Conservation (phyloP, 2,329 filamentous ascomycete genomes). For the Alternaria rosae region DNA sequence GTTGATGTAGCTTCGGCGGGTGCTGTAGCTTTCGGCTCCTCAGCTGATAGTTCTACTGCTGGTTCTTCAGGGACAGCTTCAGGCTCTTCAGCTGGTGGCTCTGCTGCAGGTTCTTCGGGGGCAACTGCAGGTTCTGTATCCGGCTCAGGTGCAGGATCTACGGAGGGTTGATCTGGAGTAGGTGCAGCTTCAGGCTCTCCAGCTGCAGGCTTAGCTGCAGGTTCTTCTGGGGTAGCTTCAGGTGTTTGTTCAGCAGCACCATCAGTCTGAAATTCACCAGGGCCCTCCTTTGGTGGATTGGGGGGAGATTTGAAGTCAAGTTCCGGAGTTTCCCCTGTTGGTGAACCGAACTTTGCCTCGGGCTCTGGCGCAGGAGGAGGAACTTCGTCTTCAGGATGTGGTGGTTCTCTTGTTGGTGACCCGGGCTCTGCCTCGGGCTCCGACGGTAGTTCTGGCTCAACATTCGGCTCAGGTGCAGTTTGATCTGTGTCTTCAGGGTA, state of each 20-base stretch:
- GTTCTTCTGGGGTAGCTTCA: conserved; percentile 8
- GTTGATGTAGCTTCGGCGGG: neutral
- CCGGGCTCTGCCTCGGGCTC: neutral
- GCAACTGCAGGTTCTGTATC: neutral
- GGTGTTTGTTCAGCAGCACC: conserved; percentile 7
- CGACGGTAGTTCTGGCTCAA: neutral
- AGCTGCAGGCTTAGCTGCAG: conserved; percentile 5
- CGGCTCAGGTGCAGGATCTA: neutral
- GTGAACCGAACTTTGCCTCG: neutral
- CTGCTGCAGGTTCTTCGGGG: neutral
- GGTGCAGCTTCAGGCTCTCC: neutral
- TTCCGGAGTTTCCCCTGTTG: neutral
- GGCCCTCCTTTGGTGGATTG: neutral
- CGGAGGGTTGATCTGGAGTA: neutral
- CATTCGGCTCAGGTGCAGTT: neutral
- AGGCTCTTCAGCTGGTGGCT: neutral
- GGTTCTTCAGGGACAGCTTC: too few species aligned
- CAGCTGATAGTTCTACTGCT: too few species aligned
- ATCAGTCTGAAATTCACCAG: neutral
- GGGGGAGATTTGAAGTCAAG: neutral
- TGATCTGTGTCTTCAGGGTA: neutral
- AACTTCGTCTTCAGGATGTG: too few species aligned
- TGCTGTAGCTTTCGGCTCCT: neutral
- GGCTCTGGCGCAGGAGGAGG: neutral
- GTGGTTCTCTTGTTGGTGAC: neutral